These are phyloP conservation scores for Claviceps purpurea DNA, from an alignment of 2,329 filamentous ascomycete species.

Conservation along the genomic window DNA sequence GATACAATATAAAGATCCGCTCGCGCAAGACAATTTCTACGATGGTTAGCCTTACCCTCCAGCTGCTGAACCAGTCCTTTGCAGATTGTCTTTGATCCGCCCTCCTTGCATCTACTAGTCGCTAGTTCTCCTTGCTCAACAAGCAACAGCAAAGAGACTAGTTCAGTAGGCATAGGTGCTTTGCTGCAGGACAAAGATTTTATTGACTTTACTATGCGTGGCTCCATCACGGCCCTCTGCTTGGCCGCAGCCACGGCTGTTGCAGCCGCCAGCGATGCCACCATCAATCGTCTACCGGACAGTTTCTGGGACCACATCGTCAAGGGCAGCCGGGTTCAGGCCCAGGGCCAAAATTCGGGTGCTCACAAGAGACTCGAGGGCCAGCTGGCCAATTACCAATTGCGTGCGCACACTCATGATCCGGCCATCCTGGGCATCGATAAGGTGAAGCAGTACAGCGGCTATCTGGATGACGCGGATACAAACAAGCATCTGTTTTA, in stretches of 20 bases:
- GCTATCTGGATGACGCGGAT: constrained; percentile 90
- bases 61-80: no score
- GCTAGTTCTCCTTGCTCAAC: no score
- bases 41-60: no score
- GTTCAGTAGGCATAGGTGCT: no score
- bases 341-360: constrained; percentile 24
- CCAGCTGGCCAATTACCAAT: constrained; percentile 70
- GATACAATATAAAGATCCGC: no score
- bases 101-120: no score
- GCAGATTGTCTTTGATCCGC: no score
- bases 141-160: no score
- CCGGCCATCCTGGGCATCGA: constrained; percentile 75
- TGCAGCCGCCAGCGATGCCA: not conserved
- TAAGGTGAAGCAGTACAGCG: constrained; percentile 92
- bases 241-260: constrained; percentile 1
- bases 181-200: no score
- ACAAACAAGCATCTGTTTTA: constrained; percentile 98
- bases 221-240: not conserved
- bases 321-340: constrained; percentile 70
- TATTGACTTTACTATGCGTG: not conserved
- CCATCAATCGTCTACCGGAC: constrained; percentile 50
- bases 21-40: no score
- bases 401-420: constrained; percentile 82
- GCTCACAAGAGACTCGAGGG: constrained; percentile 55
- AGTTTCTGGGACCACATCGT: constrained; percentile 82